phyloP scores from a whole-genome alignment of 768 basidiomycete species.

The Hericium coralloides region DNA sequence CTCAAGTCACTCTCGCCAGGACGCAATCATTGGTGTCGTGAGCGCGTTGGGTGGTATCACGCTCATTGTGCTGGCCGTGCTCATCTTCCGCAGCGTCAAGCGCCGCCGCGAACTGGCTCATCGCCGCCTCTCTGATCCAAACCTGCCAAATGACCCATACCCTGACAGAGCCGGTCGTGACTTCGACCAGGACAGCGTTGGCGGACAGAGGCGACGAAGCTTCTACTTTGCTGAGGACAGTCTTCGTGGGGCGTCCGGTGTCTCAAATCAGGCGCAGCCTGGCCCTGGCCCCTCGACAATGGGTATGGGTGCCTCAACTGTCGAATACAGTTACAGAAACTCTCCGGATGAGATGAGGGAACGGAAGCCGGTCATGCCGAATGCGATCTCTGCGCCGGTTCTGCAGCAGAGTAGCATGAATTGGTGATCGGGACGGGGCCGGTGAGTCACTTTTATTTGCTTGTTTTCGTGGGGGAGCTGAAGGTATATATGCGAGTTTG shows the following conservation, averaged over 20 bases:
- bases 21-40: conserved; percentile 90
- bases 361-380: conserved; percentile 50
- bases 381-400: conserved; percentile 65
- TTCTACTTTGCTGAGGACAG: conserved; percentile 89
- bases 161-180: conserved; percentile 49
- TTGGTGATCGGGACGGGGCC: conserved; percentile 40
- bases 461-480: not conserved
- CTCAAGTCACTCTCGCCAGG: conserved; percentile 48
- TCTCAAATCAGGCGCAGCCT: not conserved
- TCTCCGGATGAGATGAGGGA: conserved; percentile 38
- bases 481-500: too few relatives aligned
- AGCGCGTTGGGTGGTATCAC: conserved; percentile 74
- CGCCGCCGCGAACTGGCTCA: conserved; percentile 63
- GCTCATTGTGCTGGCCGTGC: conserved; percentile 60
- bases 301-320: conserved; percentile 16
- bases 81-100: conserved; percentile 61
- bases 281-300: conserved; percentile 35
- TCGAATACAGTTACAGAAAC: conserved; percentile 26
- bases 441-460: not conserved
- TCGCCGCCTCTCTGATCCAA: conserved; percentile 53
- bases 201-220: conserved; percentile 61
- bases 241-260: conserved; percentile 29
- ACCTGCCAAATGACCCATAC: conserved; percentile 33
- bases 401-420: conserved; percentile 79
- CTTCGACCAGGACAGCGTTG: conserved; percentile 70